A percentile compares a stretch with the other conserved stretches of the same genome.
Conservation (phyloP, 2,329 filamentous ascomycete species). For the Colletotrichum cordylinicola region DNA sequence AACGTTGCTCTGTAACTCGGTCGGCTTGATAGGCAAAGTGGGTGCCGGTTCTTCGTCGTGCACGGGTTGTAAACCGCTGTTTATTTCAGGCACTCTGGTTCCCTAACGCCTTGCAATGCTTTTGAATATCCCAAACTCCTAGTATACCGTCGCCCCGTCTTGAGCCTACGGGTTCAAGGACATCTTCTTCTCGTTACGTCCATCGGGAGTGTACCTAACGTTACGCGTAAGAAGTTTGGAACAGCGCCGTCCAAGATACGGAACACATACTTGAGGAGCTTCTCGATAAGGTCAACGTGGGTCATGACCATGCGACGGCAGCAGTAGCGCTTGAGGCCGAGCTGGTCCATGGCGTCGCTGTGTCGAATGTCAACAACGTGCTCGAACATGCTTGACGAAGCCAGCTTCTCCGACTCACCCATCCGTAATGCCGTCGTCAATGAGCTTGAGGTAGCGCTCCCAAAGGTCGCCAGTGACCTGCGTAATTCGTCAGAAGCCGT, state of each 20-base stretch:
- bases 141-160: constrained; percentile 20
- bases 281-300: constrained; percentile 98
- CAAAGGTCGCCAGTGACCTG: constrained; percentile 98
- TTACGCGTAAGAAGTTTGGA: constrained; percentile 21
- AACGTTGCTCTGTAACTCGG: neutral
- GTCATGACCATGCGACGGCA: constrained; percentile 99
- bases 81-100: neutral
- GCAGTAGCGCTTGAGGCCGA: constrained; percentile 95
- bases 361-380: constrained; percentile 3
- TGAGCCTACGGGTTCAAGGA: constrained; percentile 35
- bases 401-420: constrained; percentile 61
- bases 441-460: constrained; percentile 91
- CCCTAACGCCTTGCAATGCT: constrained; percentile 29
- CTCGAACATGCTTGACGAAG: neutral
- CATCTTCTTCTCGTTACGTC: constrained; percentile 68
- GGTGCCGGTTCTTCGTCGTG: neutral
- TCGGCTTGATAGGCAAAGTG: neutral
- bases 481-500: constrained; percentile 31
- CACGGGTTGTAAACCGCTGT: neutral
- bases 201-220: constrained; percentile 65
- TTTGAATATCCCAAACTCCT: neutral
- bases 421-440: constrained; percentile 78
- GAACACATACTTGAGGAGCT: constrained; percentile 81
- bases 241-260: neutral
- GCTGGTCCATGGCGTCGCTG: constrained; percentile 94